phyloP scores from a whole-genome alignment of 2,329 filamentous ascomycete genomes.

The Pseudovirgaria hyperparasitica region DNA sequence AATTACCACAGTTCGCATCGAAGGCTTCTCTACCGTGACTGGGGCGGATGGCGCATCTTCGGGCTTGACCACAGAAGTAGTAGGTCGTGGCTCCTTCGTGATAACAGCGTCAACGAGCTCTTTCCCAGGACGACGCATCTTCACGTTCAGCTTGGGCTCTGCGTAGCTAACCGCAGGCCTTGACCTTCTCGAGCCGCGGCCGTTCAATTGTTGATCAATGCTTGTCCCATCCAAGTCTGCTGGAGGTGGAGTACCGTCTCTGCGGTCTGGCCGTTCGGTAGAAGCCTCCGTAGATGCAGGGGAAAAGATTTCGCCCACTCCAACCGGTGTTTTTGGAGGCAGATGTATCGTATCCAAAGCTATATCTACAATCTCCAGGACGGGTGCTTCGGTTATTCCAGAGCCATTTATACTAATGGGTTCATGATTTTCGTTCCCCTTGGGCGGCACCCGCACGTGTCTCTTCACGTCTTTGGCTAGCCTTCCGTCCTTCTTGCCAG shows the following conservation, averaged over 20 bases:
- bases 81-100: conserved; percentile 5
- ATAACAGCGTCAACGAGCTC: conserved; percentile 33
- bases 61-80: conserved; percentile 1
- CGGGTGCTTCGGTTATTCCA: not conserved
- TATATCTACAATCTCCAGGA: conserved; percentile 2
- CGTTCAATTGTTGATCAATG: conserved; percentile 18
- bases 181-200: conserved; percentile 31
- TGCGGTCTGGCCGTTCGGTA: conserved; percentile 19
- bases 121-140: conserved; percentile 37
- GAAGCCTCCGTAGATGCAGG: conserved; percentile 31
- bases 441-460: conserved; percentile 3
- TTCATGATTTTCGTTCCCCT: conserved; percentile 7
- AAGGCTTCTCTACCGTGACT: conserved; percentile 9
- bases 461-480: too few species aligned
- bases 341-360: conserved; percentile 6
- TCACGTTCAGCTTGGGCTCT: conserved; percentile 34
- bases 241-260: conserved; percentile 32
- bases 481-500: too few species aligned
- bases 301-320: conserved; percentile 26
- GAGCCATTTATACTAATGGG: conserved; percentile 3
- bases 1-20: conserved; percentile 7
- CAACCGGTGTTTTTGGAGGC: conserved; percentile 26
- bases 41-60: conserved; percentile 14
- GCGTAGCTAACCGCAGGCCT: conserved; percentile 36
- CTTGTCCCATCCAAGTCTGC: conserved; percentile 20